Conservation (phyloP, 257 asterid genomes). For the Fraxinus cuspidata region DNA sequence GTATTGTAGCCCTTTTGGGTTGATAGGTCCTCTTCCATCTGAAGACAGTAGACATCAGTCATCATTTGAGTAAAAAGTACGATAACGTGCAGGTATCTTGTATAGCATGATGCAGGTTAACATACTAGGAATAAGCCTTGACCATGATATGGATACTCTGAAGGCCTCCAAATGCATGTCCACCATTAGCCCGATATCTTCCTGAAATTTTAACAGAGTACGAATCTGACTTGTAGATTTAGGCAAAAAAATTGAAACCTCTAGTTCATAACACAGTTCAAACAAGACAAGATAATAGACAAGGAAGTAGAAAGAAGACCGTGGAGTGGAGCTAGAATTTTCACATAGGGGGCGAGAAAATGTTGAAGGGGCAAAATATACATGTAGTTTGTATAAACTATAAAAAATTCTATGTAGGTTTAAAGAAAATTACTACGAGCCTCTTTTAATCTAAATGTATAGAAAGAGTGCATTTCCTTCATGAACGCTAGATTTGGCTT, state of each 20-base stretch:
- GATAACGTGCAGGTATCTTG: background rate
- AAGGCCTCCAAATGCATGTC: constrained; percentile 41
- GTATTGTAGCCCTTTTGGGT: constrained; percentile 44
- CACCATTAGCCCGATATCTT: constrained; percentile 35
- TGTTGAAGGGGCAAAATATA: too few species aligned
- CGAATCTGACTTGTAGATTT: background rate
- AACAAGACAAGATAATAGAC: background rate
- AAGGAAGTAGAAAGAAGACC: too few species aligned
- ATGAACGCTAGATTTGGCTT: background rate
- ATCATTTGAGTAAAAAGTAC: background rate
- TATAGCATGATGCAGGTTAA: constrained; percentile 2
- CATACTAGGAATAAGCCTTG: constrained; percentile 51
- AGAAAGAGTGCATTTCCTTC: background rate
- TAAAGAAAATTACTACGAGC: background rate
- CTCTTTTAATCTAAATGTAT: background rate
- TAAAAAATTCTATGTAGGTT: too few species aligned
- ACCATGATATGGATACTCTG: constrained; percentile 51
- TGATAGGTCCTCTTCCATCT: constrained; percentile 52
- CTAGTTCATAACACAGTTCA: background rate
- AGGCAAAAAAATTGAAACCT: background rate
- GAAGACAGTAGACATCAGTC: constrained; percentile 18
- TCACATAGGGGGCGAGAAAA: too few species aligned
- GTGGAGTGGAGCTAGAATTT: too few species aligned
- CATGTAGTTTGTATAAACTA: too few species aligned
- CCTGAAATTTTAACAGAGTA: constrained; percentile 30